These are phyloP conservation scores for Juglanconis juglandina DNA, from an alignment of 2,329 filamentous ascomycete genomes.

Conservation along the genomic window DNA sequence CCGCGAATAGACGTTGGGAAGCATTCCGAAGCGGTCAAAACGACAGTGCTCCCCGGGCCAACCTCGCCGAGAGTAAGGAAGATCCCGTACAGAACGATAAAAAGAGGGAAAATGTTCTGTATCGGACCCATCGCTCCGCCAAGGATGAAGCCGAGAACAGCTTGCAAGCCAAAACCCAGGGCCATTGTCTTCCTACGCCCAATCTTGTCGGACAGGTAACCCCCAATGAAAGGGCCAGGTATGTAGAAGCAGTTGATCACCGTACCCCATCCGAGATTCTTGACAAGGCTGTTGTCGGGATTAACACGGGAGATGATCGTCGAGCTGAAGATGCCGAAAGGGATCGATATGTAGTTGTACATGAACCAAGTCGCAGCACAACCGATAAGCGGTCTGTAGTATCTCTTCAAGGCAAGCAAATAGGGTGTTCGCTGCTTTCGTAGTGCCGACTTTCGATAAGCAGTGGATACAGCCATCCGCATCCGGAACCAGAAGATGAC, in stretches of 20 bases:
- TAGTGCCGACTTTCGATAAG: slow-evolving; percentile 45
- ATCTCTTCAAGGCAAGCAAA: slow-evolving; percentile 41
- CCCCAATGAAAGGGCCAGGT: slow-evolving; percentile 45
- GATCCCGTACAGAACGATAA: slow-evolving; percentile 49
- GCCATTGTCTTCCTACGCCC: slow-evolving; percentile 49
- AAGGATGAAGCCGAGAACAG: slow-evolving; percentile 46
- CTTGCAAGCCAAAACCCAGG: slow-evolving; percentile 43
- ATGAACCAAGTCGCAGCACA: slow-evolving; percentile 48
- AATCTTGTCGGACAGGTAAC: slow-evolving; percentile 45
- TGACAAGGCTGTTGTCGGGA: slow-evolving; percentile 36
- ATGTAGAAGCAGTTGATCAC: slow-evolving; percentile 51
- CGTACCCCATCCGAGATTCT: slow-evolving; percentile 42
- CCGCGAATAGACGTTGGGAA: slow-evolving; percentile 49
- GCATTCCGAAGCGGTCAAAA: slow-evolving; percentile 41
- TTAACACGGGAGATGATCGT: slow-evolving; percentile 46
- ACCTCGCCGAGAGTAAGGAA: slow-evolving; percentile 48
- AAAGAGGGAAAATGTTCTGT: slow-evolving; percentile 45
- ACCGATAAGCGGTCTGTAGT: slow-evolving; percentile 48
- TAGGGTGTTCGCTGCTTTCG: slow-evolving; percentile 45
- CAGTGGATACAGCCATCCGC: slow-evolving; percentile 48
- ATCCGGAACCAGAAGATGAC: slow-evolving; percentile 52
- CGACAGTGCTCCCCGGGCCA: slow-evolving; percentile 44
- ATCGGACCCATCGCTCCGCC: slow-evolving; percentile 44
- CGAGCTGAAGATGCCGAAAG: slow-evolving; percentile 53
- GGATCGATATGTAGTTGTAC: slow-evolving; percentile 53